phyloP scores from a whole-genome alignment of 2,329 filamentous ascomycete genomes.

The Fusarium redolens region DNA sequence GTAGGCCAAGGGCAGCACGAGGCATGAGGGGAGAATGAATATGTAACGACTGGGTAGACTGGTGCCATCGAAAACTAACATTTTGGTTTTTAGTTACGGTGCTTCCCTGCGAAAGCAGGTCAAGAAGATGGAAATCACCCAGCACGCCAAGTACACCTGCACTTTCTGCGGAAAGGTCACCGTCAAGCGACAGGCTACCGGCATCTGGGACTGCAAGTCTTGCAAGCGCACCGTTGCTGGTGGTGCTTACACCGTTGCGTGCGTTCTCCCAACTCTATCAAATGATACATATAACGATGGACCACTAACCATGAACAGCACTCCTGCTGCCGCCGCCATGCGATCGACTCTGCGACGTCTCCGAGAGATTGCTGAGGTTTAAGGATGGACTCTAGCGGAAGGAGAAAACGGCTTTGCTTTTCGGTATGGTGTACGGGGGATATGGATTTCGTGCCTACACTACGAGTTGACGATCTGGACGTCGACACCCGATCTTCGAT shows the following conservation, averaged over 20 bases:
- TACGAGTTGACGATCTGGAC: slow-evolving; percentile 56
- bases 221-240: slow-evolving; percentile 84
- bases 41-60: slow-evolving; percentile 6
- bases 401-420: slow-evolving; percentile 57
- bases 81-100: slow-evolving; percentile 79
- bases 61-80: slow-evolving; percentile 44
- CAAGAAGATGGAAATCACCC: slow-evolving; percentile 99
- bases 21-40: slow-evolving; percentile 2
- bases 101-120: slow-evolving; percentile 95
- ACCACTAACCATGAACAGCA: slow-evolving; percentile 66
- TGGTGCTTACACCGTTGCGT: slow-evolving; percentile 96
- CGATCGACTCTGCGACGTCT: slow-evolving; percentile 96
- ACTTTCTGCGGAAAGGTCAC: slow-evolving; percentile 98
- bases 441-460: slow-evolving; percentile 58
- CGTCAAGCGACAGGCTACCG: slow-evolving; percentile 89
- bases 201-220: slow-evolving; percentile 96
- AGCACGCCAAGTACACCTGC: slow-evolving; percentile 97
- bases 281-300: neutral
- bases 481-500: slow-evolving; percentile 55
- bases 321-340: slow-evolving; percentile 91
- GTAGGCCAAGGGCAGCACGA: slow-evolving; percentile 14
- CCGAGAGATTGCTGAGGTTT: slow-evolving; percentile 97
- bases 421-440: slow-evolving; percentile 60
- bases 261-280: slow-evolving; percentile 63
- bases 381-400: slow-evolving; percentile 54